A percentile compares a stretch with the other conserved stretches of the same genome.
Evolutionary conservation across 805 yeast species (phyloP).

Genomic region (Candida easanensis): DNA sequence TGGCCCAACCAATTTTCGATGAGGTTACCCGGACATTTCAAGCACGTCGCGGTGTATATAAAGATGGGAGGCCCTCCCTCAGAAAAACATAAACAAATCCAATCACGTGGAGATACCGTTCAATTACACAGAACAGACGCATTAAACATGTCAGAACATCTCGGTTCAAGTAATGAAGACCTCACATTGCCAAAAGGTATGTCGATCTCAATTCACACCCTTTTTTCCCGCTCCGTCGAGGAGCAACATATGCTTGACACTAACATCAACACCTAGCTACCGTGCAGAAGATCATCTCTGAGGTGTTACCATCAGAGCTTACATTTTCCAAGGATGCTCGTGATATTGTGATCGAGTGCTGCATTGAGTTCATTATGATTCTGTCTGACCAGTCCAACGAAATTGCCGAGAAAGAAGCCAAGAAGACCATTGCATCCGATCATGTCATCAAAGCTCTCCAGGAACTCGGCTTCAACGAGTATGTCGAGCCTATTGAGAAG

Average conservation of each 20-base stretch:
- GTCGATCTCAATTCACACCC: too few relatives aligned
- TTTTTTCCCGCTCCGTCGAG: constrained; percentile 1
- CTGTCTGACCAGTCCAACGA: constrained; percentile 91
- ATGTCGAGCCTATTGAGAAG: constrained; percentile 76
- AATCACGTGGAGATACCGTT: not conserved
- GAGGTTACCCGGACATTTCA: constrained; percentile 13
- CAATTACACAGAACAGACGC: not conserved
- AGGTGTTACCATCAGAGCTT: constrained; percentile 83
- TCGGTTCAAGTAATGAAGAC: constrained; percentile 32
- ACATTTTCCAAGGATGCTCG: constrained; percentile 91
- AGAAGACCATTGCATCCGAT: constrained; percentile 94
- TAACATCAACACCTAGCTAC: constrained; percentile 53
- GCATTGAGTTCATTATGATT: constrained; percentile 94
- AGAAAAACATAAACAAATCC: constrained; percentile 4
- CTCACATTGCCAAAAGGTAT: constrained; percentile 43
- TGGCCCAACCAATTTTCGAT: constrained; percentile 9
- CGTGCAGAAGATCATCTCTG: constrained; percentile 90
- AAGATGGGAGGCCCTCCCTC: not conserved
- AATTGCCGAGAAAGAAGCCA: constrained; percentile 93
- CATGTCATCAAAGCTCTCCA: constrained; percentile 88
- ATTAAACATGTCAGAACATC: constrained; percentile 22
- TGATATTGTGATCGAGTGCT: constrained; percentile 93
- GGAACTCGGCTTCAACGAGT: constrained; percentile 83
- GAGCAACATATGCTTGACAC: not conserved
- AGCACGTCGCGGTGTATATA: not conserved